Evolutionary conservation across 1,284 basidiomycete genomes (phyloP).

Genomic region (Moniliophthora roreri): DNA sequence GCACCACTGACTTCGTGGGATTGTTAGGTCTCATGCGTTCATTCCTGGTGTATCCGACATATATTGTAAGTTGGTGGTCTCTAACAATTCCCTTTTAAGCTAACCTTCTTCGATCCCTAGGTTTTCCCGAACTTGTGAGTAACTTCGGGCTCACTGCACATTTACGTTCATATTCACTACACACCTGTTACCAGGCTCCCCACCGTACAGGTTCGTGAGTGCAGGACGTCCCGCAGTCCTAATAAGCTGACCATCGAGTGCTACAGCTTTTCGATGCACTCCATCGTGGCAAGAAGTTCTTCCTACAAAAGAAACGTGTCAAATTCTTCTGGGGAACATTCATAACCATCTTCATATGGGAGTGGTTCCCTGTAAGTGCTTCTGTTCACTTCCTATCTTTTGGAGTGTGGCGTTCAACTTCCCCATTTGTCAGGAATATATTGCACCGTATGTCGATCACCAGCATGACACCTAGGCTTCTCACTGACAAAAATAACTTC

Average conservation of each 20-base stretch:
- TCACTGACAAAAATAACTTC: constrained; percentile 6
- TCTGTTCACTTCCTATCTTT: constrained; percentile 35
- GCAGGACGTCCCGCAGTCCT: not conserved
- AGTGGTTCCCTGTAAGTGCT: constrained; percentile 37
- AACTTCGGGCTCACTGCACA: too few relatives aligned
- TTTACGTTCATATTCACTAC: too few relatives aligned
- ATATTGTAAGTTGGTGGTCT: constrained; percentile 13
- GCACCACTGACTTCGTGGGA: not conserved
- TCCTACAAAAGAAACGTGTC: constrained; percentile 29
- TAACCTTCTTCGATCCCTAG: not conserved
- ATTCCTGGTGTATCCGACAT: constrained; percentile 17
- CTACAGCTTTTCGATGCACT: constrained; percentile 17
- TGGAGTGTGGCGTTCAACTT: constrained; percentile 27
- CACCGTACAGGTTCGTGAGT: constrained; percentile 7
- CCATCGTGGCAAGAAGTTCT: constrained; percentile 10
- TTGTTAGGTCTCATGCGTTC: constrained; percentile 12
- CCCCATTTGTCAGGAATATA: constrained; percentile 9
- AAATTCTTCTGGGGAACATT: constrained; percentile 38
- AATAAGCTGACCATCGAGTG: not conserved
- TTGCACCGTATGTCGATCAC: constrained; percentile 6
- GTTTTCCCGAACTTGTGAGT: constrained; percentile 20
- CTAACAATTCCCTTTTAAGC: not conserved
- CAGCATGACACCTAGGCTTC: not conserved
- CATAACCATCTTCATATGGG: constrained; percentile 49
- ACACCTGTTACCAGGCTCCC: constrained; percentile 23